Conservation (phyloP, 1,139 yeast species). For the Yamadazyma oceani region DNA sequence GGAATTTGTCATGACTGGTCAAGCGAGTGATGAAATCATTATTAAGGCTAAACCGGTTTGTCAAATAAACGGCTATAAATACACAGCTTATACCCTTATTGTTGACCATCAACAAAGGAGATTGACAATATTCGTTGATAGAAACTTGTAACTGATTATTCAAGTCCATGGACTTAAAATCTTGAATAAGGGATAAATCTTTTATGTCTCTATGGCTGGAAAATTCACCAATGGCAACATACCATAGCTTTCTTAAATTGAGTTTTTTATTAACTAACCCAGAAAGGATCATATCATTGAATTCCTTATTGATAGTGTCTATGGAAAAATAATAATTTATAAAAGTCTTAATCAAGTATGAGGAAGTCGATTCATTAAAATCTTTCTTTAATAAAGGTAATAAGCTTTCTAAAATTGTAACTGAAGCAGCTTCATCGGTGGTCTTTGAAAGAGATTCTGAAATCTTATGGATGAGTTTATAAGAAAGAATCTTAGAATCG, state of each 20-base stretch:
- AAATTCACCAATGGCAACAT: conserved; percentile 45
- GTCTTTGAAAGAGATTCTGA: neutral
- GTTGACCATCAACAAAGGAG: conserved; percentile 52
- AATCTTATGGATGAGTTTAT: conserved; percentile 27
- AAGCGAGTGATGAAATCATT: conserved; percentile 20
- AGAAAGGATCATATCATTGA: conserved; percentile 26
- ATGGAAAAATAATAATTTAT: conserved; percentile 39
- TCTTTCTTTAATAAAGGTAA: conserved; percentile 64
- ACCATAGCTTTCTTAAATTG: conserved; percentile 69
- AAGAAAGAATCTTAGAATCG: conserved; percentile 56
- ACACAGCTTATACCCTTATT: conserved; percentile 51
- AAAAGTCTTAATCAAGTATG: conserved; percentile 50
- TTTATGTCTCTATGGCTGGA: conserved; percentile 7
- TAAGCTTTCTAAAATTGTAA: conserved; percentile 33
- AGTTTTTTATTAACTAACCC: conserved; percentile 71
- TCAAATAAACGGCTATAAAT: conserved; percentile 36
- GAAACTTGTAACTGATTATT: conserved; percentile 20
- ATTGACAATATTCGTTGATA: conserved; percentile 41
- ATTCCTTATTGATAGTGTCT: conserved; percentile 24
- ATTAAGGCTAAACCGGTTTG: conserved; percentile 8
- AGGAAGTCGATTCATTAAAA: conserved; percentile 66
- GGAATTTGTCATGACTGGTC: conserved; percentile 36
- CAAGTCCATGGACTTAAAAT: conserved; percentile 4
- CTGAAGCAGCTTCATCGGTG: neutral
- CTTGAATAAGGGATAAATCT: neutral